Percentiles rank a stretch among this genome's conserved stretches.
These are phyloP conservation scores for Globisporangium cystogenes DNA, from an alignment of 352 stramenopile genomes.

Conservation along the genomic window DNA sequence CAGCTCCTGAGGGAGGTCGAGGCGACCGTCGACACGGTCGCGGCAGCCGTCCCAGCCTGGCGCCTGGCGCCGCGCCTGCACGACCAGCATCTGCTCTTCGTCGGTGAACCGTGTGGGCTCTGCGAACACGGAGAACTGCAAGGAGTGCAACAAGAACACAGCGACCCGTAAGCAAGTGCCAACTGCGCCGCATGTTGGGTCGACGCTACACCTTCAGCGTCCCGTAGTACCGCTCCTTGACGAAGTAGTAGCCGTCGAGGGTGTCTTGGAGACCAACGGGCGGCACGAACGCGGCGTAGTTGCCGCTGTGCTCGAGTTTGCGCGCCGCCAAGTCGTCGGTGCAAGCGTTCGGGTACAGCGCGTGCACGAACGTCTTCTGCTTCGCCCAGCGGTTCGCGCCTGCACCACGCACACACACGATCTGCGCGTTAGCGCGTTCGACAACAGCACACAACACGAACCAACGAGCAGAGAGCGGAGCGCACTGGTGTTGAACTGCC, in stretches of 20 bases:
- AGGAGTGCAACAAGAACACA: background rate
- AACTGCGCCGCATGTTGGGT: background rate
- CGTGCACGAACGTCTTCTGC: constrained; percentile 88
- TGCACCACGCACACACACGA: constrained; percentile 10
- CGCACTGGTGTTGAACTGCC: constrained; percentile 93
- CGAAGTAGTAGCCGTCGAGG: constrained; percentile 55
- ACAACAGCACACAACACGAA: too few species aligned
- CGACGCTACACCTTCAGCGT: constrained; percentile 66
- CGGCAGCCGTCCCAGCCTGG: constrained; percentile 95
- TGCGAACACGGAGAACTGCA: constrained; percentile 78
- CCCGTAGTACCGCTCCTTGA: constrained; percentile 69
- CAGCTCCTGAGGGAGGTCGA: constrained; percentile 51
- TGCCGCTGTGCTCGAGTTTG: constrained; percentile 59
- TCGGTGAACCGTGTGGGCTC: constrained; percentile 85
- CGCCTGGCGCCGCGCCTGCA: constrained; percentile 85
- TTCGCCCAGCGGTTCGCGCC: constrained; percentile 85
- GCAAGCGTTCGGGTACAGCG: constrained; percentile 86
- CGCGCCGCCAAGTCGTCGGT: constrained; percentile 85
- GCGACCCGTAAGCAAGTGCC: background rate
- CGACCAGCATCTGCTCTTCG: constrained; percentile 69
- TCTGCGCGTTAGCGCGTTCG: background rate
- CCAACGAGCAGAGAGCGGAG: background rate
- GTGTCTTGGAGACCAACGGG: constrained; percentile 22
- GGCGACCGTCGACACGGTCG: constrained; percentile 69
- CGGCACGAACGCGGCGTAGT: constrained; percentile 50